phyloP scores from a whole-genome alignment of 2,329 filamentous ascomycete genomes.

The Pestalotiopsis sp. region DNA sequence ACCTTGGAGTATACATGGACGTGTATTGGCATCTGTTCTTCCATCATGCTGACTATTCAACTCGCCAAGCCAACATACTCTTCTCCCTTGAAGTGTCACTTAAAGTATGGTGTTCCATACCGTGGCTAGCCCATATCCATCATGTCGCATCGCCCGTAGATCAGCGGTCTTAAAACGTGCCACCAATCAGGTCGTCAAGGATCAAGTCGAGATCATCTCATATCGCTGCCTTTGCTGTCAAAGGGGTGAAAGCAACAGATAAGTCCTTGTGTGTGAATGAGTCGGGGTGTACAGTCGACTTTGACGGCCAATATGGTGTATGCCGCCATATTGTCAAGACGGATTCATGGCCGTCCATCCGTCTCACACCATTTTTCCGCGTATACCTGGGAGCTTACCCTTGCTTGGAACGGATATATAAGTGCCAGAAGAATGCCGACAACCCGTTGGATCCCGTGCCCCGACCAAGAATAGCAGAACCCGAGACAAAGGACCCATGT shows the following conservation, averaged over 20 bases:
- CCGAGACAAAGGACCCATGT: neutral
- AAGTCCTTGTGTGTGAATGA: neutral
- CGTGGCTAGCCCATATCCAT: too few relatives aligned
- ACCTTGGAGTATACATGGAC: neutral
- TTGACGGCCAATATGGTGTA: too few relatives aligned
- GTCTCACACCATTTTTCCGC: too few relatives aligned
- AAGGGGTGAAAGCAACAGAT: neutral
- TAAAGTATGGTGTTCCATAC: too few relatives aligned
- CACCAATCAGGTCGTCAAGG: neutral
- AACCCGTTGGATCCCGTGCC: neutral
- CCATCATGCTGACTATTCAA: neutral
- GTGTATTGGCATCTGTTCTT: neutral
- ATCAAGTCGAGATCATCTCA: neutral
- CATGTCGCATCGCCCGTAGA: neutral
- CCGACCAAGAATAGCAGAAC: neutral
- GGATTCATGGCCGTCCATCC: too few relatives aligned
- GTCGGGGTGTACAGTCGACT: too few relatives aligned
- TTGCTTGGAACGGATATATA: neutral
- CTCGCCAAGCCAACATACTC: too few relatives aligned
- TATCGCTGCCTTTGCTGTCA: neutral
- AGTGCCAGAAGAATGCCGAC: neutral
- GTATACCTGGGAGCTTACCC: neutral
- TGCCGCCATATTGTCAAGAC: too few relatives aligned
- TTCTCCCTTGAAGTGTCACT: too few relatives aligned
- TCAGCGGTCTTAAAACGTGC: neutral